Percentiles rank a stretch among this genome's conserved stretches.
phyloP scores from a whole-genome alignment of 148 eudicot genomes.

The Vaccinium darrowii region DNA sequence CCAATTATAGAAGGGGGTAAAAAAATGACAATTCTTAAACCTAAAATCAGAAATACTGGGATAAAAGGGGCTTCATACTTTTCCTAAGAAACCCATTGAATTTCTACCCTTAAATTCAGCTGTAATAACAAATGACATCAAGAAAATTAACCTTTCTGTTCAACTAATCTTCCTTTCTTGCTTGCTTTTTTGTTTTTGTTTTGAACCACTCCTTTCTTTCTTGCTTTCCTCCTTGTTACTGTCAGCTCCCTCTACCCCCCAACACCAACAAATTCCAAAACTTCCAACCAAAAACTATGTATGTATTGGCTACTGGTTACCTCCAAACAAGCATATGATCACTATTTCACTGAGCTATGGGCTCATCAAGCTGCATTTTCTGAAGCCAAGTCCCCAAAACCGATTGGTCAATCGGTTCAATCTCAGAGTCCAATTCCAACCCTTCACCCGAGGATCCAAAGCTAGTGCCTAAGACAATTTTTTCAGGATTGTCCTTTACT shows the following conservation, averaged over 20 bases:
- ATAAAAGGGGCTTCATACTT: conserved; percentile 16
- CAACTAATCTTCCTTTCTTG: background rate
- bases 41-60: conserved; percentile 14
- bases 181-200: background rate
- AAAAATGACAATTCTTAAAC: background rate
- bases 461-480: conserved; percentile 15
- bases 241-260: conserved; percentile 10
- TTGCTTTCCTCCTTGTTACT: conserved; percentile 12
- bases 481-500: conserved; percentile 31
- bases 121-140: conserved; percentile 14
- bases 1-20: background rate
- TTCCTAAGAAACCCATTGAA: conserved; percentile 12
- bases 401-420: conserved; percentile 43
- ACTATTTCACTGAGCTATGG: conserved; percentile 18
- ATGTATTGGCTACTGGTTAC: background rate
- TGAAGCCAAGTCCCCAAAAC: conserved; percentile 60
- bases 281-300: background rate
- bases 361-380: conserved; percentile 43
- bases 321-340: background rate
- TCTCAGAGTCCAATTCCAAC: conserved; percentile 22
- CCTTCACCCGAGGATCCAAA: conserved; percentile 20
- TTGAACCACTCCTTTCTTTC: background rate
- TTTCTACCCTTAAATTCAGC: conserved; percentile 12
- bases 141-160: background rate
- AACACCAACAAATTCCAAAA: conserved; percentile 10